Conservation (phyloP, 352 stramenopile genomes). For the Pythium scleroteichum region DNA sequence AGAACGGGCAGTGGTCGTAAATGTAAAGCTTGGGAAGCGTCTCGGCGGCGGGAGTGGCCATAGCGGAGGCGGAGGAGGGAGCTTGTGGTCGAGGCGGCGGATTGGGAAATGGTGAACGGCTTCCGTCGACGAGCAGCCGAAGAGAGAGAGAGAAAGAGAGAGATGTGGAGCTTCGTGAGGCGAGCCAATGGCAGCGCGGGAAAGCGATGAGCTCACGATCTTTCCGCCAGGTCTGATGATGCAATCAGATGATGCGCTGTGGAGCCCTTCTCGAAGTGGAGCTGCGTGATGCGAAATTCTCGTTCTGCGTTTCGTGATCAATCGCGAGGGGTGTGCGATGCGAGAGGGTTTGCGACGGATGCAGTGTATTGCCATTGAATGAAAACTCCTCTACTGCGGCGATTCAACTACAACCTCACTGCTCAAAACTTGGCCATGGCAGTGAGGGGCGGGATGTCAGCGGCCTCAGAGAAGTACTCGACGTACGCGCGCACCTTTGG, state of each 20-base stretch:
- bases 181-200: no score
- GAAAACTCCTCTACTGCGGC: no score
- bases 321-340: no score
- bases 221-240: background rate
- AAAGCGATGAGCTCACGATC: conserved; percentile 4
- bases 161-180: no score
- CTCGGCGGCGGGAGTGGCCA: background rate
- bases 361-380: no score
- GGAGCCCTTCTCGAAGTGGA: no score
- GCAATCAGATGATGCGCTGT: no score
- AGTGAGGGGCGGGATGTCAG: conserved; percentile 49
- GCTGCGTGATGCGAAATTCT: background rate
- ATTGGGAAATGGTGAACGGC: background rate
- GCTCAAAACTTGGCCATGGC: conserved; percentile 38
- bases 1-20: conserved; percentile 65
- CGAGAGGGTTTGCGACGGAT: no score
- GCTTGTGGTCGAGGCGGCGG: background rate
- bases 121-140: no score
- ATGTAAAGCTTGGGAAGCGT: conserved; percentile 48
- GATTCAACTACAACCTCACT: no score
- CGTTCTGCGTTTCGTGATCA: no score
- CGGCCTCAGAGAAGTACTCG: conserved; percentile 42
- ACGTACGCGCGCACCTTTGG: conserved; percentile 48
- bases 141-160: no score
- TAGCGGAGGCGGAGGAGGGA: background rate